phyloP scores from a whole-genome alignment of 257 asterid species.

The Striga asiatica region DNA sequence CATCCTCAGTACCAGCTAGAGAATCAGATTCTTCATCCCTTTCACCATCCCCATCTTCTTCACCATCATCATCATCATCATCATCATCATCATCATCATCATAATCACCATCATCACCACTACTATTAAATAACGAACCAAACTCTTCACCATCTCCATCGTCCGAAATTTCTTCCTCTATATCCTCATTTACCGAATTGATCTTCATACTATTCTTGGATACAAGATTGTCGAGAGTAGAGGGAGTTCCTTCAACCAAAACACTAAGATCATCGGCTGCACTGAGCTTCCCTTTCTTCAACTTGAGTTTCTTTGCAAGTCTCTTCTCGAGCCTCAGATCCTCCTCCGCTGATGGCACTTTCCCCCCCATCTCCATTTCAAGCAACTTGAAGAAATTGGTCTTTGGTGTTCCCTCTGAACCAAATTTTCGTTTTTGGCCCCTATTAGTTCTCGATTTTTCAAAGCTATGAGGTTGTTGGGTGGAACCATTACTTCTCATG shows the following conservation, averaged over 20 bases:
- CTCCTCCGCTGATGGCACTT: constrained; percentile 28
- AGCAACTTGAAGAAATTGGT: constrained; percentile 43
- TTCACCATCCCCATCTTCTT: constrained; percentile 27
- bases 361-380: constrained; percentile 42
- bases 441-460: constrained; percentile 17
- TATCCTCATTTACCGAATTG: constrained; percentile 21
- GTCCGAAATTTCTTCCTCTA: constrained; percentile 22
- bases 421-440: constrained; percentile 27
- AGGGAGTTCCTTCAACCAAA: constrained; percentile 48
- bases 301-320: constrained; percentile 75
- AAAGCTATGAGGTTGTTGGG: not conserved
- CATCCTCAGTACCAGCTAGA: not conserved
- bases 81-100: constrained; percentile 10
- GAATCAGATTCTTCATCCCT: constrained; percentile 9
- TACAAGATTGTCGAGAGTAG: constrained; percentile 27
- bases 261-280: constrained; percentile 46
- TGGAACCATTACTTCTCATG: constrained; percentile 13
- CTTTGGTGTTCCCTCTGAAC: constrained; percentile 19
- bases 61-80: constrained; percentile 15
- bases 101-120: constrained; percentile 15
- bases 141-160: constrained; percentile 23
- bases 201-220: constrained; percentile 15
- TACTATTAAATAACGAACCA: constrained; percentile 20
- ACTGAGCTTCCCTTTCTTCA: constrained; percentile 50
- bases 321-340: constrained; percentile 56